Evolutionary conservation across 768 basidiomycete genomes (phyloP), one percentile per base, ranked within the genome.

Genomic region (Tylopilus intermedius): DNA sequence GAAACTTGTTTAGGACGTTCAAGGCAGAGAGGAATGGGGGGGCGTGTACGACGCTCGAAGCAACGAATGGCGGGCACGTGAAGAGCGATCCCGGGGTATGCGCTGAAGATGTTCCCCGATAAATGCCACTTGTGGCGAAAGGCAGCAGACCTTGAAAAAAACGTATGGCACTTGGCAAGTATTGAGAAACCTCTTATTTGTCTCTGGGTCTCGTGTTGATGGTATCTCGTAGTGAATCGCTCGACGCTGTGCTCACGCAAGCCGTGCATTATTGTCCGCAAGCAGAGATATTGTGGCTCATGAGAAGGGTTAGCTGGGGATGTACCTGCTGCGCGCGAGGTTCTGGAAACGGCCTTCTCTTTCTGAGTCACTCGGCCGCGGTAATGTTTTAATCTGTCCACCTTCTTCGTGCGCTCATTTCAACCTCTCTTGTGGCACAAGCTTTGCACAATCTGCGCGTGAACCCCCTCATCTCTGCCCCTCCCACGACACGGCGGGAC

Each of bases 211-310:
- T 18, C 18, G 18, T 99, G 50, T 24, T 49, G 29, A 61, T 37
- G 26, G 37, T 37, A 39, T 39, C 48, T 50, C 57, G 24, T 59
- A 88, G 86, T 54, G 87, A 91, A 61, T 83, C 86, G 39, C 77
- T 96, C 27, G 84, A 94, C 63, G 84, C 84, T 1, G 81, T 97
- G 4, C 80, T 97, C 41, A 76, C 75, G 42, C 81, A 86, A 30
- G 94, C 95, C 0, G 92, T 94, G 24, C 78, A 87, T 50, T 85
- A 93, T 64, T 95, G 93, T 61, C 96, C 95, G 0, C 91, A 94
- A 59, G 94, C 94, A 1, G 95, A 98, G 69, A 89, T 93, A 0
- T 75, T 99, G 5, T 98, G 96, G 96, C 79, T 98, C 32, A 98
- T 98, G 94, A 74, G 90, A 92, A 67, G 98, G 95, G 95, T 65